Evolutionary conservation across 768 basidiomycete genomes (phyloP).

Genomic region (Mycena sanguinolenta): DNA sequence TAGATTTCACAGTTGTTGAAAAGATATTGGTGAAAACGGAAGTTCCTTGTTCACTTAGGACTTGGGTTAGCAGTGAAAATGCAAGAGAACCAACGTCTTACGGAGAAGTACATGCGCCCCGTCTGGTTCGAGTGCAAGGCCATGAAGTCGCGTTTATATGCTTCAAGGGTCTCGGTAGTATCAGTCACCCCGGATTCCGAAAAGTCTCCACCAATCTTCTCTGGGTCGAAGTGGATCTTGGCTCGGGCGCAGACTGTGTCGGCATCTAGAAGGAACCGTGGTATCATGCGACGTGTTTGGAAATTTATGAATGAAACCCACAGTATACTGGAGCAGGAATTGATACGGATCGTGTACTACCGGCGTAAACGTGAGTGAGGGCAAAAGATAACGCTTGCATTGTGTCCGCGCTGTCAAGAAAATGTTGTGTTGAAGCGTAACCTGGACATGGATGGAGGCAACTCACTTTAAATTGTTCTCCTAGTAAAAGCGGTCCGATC

Average conservation of each 20-base stretch:
- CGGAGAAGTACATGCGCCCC: constrained; percentile 55
- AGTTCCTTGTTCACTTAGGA: neutral
- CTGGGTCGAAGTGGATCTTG: constrained; percentile 75
- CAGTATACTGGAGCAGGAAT: constrained; percentile 91
- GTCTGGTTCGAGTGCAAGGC: constrained; percentile 56
- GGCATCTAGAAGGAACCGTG: constrained; percentile 62
- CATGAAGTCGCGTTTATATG: constrained; percentile 65
- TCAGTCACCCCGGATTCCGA: constrained; percentile 50
- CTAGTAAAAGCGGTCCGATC: constrained; percentile 38
- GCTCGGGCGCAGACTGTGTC: constrained; percentile 80
- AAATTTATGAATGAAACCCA: constrained; percentile 49
- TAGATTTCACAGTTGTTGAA: neutral
- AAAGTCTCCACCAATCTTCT: constrained; percentile 53
- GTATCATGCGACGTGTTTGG: neutral
- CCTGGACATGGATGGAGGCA: neutral
- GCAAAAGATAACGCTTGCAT: constrained; percentile 80
- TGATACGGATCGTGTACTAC: constrained; percentile 86
- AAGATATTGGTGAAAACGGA: neutral
- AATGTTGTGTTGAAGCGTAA: constrained; percentile 3
- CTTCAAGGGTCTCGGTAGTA: constrained; percentile 54
- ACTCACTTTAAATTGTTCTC: constrained; percentile 72
- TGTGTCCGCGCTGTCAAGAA: constrained; percentile 65
- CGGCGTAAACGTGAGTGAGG: constrained; percentile 85
- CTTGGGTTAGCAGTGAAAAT: neutral
- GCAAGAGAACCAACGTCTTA: neutral